phyloP scores from a whole-genome alignment of 2,329 filamentous ascomycete genomes.

The Emydomyces testavorans region DNA sequence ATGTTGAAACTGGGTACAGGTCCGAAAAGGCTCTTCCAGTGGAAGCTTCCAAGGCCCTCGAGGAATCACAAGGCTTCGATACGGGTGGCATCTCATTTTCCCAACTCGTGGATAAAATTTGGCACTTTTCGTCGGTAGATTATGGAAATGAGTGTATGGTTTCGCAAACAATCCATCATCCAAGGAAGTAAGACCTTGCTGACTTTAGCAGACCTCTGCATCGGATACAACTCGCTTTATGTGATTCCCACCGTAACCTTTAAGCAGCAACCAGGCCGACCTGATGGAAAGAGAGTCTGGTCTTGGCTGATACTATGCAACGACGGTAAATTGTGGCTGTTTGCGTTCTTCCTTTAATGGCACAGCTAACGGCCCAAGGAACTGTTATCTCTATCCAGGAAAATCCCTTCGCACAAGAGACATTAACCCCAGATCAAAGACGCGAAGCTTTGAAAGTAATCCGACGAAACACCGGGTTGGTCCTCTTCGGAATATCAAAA shows the following conservation, averaged over 20 bases:
- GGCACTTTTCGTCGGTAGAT: slow-evolving; percentile 64
- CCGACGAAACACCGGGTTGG: slow-evolving; percentile 48
- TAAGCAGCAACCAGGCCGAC: slow-evolving; percentile 27
- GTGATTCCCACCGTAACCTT: slow-evolving; percentile 38
- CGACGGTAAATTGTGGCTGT: slow-evolving; percentile 40
- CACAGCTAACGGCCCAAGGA: slow-evolving; percentile 31
- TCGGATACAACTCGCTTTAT: slow-evolving; percentile 55
- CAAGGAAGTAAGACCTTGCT: background rate
- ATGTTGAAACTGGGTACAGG: background rate
- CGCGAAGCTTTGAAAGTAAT: slow-evolving; percentile 28
- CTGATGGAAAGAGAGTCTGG: slow-evolving; percentile 49
- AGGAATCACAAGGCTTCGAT: slow-evolving; percentile 20
- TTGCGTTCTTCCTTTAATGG: background rate
- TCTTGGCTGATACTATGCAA: slow-evolving; percentile 60
- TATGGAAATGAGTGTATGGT: slow-evolving; percentile 49
- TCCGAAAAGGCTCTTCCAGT: background rate
- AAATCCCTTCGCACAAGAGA: slow-evolving; percentile 39
- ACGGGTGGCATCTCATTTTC: slow-evolving; percentile 39
- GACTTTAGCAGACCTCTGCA: slow-evolving; percentile 47
- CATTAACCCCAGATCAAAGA: slow-evolving; percentile 22
- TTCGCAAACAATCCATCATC: slow-evolving; percentile 18
- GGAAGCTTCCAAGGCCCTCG: slow-evolving; percentile 15
- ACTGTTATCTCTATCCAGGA: slow-evolving; percentile 63
- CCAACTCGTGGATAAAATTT: slow-evolving; percentile 56
- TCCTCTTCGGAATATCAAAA: slow-evolving; percentile 51